Conservation (phyloP, 225 moss, liverwort and hornwort species). For the Asterella californica region DNA sequence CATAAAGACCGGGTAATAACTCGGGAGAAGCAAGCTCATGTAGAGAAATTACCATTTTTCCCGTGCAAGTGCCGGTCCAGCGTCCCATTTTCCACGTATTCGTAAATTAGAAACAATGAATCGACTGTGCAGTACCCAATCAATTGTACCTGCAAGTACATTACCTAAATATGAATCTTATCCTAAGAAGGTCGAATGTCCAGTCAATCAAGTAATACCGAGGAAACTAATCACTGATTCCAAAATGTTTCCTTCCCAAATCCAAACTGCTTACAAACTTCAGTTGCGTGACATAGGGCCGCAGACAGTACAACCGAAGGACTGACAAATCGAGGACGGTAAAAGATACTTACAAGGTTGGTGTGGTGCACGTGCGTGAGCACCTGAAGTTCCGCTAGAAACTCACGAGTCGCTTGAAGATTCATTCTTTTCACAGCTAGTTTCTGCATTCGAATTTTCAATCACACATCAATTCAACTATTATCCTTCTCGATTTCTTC, state of each 20-base stretch:
- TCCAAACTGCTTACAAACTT: background rate
- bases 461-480: background rate
- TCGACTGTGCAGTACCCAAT: slow-evolving; percentile 91
- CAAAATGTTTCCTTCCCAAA: background rate
- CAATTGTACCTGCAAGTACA: slow-evolving; percentile 64
- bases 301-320: background rate
- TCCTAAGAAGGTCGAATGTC: background rate
- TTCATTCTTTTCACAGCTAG: slow-evolving; percentile 95
- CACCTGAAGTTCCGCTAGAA: slow-evolving; percentile 95
- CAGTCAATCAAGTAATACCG: background rate
- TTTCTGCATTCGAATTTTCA: slow-evolving; percentile 44
- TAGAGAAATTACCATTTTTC: slow-evolving; percentile 14
- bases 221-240: too few relatives aligned
- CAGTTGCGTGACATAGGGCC: background rate
- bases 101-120: slow-evolving; percentile 72
- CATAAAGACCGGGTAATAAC: background rate
- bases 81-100: slow-evolving; percentile 88
- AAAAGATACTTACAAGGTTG: slow-evolving; percentile 53
- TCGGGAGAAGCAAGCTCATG: background rate
- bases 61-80: slow-evolving; percentile 76
- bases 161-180: background rate
- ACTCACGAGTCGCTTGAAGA: slow-evolving; percentile 80
- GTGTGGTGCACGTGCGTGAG: slow-evolving; percentile 97
- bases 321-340: background rate
- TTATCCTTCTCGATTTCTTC: background rate